These are phyloP conservation scores for Thermothielavioides terrestris DNA, from an alignment of 495 filamentous ascomycete genomes.

Conservation along the genomic window DNA sequence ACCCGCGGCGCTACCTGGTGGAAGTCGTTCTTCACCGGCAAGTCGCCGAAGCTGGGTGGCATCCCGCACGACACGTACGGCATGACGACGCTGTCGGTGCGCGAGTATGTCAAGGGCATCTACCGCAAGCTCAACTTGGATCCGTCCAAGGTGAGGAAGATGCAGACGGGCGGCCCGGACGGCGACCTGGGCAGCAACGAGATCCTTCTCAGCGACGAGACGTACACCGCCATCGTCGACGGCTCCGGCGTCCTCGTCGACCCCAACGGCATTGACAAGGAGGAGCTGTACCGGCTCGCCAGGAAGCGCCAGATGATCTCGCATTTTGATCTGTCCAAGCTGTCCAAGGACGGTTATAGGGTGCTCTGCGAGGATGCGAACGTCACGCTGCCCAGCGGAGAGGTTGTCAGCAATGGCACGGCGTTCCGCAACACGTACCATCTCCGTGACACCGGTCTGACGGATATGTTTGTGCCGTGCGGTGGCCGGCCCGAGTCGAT, in stretches of 20 bases:
- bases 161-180: conserved; percentile 96
- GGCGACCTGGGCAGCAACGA: conserved; percentile 97
- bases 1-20: conserved; percentile 89
- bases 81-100: conserved; percentile 96
- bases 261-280: conserved; percentile 75
- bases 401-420: conserved; percentile 82
- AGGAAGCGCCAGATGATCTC: conserved; percentile 84
- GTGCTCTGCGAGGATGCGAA: conserved; percentile 90
- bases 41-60: conserved; percentile 89
- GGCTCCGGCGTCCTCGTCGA: conserved; percentile 92
- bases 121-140: conserved; percentile 92
- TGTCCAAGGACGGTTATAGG: conserved; percentile 81
- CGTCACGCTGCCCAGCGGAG: conserved; percentile 74
- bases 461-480: conserved; percentile 90
- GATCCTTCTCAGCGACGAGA: conserved; percentile 90
- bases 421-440: conserved; percentile 97
- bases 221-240: conserved; percentile 87
- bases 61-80: conserved; percentile 95
- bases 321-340: conserved; percentile 74
- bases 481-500: conserved; percentile 96
- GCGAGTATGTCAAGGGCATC: conserved; percentile 91
- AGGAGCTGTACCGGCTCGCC: conserved; percentile 76
- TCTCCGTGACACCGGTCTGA: conserved; percentile 63
- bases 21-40: conserved; percentile 99
- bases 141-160: conserved; percentile 70